Evolutionary conservation across 164 flowering plant species (phyloP).

Genomic region (Liquidambar formosana): DNA sequence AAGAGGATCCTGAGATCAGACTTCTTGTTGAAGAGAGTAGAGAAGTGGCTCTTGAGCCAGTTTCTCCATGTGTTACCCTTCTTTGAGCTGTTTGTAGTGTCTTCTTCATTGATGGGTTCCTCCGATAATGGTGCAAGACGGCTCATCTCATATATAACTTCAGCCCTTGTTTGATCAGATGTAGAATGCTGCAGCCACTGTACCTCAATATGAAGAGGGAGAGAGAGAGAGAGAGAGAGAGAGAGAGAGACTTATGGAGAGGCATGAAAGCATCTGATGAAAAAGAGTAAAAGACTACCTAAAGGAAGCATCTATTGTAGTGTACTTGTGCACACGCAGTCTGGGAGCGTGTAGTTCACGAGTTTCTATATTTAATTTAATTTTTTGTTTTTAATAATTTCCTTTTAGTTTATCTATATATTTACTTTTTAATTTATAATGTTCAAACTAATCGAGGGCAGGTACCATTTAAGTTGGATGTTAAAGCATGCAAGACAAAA

Average conservation of each 20-base stretch:
- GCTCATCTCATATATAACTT: slow-evolving; percentile 27
- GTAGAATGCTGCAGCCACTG: not conserved
- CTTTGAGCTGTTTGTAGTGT: slow-evolving; percentile 23
- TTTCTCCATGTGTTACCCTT: slow-evolving; percentile 47
- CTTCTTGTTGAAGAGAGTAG: slow-evolving; percentile 54
- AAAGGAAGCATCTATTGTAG: not conserved
- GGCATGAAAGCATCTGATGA: not conserved
- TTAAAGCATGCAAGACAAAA: no score
- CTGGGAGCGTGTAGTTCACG: slow-evolving; percentile 13
- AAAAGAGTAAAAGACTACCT: not conserved
- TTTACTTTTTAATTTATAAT: no score
- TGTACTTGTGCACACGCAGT: slow-evolving; percentile 14
- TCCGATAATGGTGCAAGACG: slow-evolving; percentile 75
- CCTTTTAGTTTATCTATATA: no score
- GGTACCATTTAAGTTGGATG: no score
- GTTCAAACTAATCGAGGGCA: no score
- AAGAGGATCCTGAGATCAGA: slow-evolving; percentile 68
- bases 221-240: slow-evolving; percentile 15
- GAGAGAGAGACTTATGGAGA: not conserved
- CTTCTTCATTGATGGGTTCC: slow-evolving; percentile 58
- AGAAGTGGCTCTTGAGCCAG: slow-evolving; percentile 63
- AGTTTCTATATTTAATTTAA: not conserved
- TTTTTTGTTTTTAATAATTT: no score
- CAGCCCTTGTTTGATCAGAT: not conserved
- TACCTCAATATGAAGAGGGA: not conserved